Evolutionary conservation across 1,139 yeast genomes (phyloP).

Genomic region (Spencermartinsiella ligniputridi): DNA sequence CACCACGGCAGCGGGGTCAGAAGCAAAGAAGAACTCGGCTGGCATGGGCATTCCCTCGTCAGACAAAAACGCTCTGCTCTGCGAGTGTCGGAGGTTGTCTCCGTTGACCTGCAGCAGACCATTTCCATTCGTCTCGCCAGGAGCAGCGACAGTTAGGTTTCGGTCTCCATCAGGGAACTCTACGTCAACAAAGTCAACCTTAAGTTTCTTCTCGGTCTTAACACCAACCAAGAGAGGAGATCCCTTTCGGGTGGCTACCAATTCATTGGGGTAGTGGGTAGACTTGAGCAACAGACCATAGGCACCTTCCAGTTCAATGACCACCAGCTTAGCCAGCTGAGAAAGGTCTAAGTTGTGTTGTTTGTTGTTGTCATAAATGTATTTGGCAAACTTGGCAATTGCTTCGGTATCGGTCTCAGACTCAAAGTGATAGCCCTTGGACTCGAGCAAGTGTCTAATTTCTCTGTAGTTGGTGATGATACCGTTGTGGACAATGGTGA

Average conservation of each 20-base stretch:
- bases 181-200: constrained; percentile 97
- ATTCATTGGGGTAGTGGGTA: constrained; percentile 89
- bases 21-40: constrained; percentile 91
- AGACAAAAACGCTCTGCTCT: constrained; percentile 85
- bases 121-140: constrained; percentile 16
- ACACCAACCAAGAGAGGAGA: constrained; percentile 97
- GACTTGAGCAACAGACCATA: constrained; percentile 94
- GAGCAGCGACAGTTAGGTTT: constrained; percentile 15
- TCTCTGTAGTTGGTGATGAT: constrained; percentile 94
- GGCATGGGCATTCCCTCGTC: constrained; percentile 94
- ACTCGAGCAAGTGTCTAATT: constrained; percentile 69
- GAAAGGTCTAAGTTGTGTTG: constrained; percentile 77
- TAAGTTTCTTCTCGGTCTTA: constrained; percentile 88
- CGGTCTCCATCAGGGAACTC: constrained; percentile 71
- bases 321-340: constrained; percentile 86
- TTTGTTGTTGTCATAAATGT: constrained; percentile 77
- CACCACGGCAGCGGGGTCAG: constrained; percentile 97
- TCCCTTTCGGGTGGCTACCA: constrained; percentile 96
- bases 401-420: constrained; percentile 98
- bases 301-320: constrained; percentile 94
- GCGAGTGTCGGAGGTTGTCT: constrained; percentile 65
- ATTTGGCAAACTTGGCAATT: constrained; percentile 92
- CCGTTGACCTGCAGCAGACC: constrained; percentile 4
- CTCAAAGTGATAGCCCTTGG: constrained; percentile 80
- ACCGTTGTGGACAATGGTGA: constrained; percentile 95